Percentiles rank a stretch among this genome's conserved stretches.
phyloP scores from a whole-genome alignment of 148 eudicot genomes.

The Heliamphora exappendiculata region DNA sequence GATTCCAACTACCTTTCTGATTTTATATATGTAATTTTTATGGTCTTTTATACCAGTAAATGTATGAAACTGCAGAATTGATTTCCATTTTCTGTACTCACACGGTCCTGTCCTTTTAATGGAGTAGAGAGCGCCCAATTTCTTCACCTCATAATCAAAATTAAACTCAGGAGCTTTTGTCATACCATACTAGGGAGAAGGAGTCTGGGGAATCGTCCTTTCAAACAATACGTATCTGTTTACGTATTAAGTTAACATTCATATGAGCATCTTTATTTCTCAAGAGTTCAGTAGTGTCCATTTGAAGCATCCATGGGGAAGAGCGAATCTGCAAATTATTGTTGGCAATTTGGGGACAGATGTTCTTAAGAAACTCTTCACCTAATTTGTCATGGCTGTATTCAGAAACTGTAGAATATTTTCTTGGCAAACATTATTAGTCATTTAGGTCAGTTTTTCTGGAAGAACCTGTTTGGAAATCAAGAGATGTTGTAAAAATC shows the following conservation, averaged over 20 bases:
- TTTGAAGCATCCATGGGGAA: neutral
- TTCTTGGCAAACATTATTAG: neutral
- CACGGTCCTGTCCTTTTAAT: neutral
- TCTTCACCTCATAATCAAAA: neutral
- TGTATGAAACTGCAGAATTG: no score
- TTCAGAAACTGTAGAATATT: neutral
- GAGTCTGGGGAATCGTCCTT: neutral
- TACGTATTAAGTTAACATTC: neutral
- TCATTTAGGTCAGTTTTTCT: neutral
- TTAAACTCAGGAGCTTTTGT: neutral
- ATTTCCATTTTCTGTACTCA: neutral
- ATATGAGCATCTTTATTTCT: neutral
- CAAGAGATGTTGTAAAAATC: neutral
- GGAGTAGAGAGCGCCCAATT: neutral
- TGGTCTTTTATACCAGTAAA: no score
- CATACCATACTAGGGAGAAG: neutral
- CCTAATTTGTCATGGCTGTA: neutral
- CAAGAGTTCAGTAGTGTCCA: neutral
- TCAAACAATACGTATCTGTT: neutral
- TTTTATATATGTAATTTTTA: neutral
- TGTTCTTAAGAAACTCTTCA: neutral
- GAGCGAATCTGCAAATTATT: neutral
- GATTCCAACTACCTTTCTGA: neutral
- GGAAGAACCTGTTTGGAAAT: neutral
- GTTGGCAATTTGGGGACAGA: neutral